Evolutionary conservation across 1,139 yeast genomes (phyloP), one percentile per base, ranked within the genome.

Genomic region (Ogataea hybrid): DNA sequence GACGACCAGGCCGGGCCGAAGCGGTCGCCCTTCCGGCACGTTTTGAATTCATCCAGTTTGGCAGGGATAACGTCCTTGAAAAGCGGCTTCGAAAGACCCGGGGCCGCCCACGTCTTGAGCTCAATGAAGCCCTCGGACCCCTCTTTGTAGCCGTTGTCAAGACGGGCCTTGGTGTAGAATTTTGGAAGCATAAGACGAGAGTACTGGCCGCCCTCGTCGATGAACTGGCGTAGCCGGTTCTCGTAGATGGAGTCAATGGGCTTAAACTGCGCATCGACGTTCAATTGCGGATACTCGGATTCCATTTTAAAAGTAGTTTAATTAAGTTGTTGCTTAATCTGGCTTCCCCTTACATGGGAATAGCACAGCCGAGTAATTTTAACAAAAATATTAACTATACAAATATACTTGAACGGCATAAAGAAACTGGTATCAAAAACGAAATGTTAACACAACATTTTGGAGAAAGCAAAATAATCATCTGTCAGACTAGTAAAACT

Each of bases 1-100:
- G 97, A 84, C 50, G 92, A 83, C 98, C 97, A 92, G 12, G 95
- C 84, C 2, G 97, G 97, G 0, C 96, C 97, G 63, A 85, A 88
- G n/a, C 71, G 68, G 54, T 84, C 81, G 22, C 95, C 95, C 52
- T 81, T 79, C 23, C 71, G 68, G 21, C 88, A 80, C 15, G 69
- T 65, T 44, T 73, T 68, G 83, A 89, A 84, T 30, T 73, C 68
- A 42, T 63, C 63, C 14, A 68, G 59, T 48, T 64, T 63, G 32
- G 65, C 66, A 32, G 69, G 71, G 50, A 84, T 71, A 35, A 89
- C 81, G 21, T 85, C 85, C 46, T 74, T 70, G 69, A 89, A 90
- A 25, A 81, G 67, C 0, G 97, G 97, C 48, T 97, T 75, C 42
- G 72, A 70, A 37, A 84, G 69, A 50, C 78, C 81, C 0, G 94